Conservation (phyloP, 2,329 filamentous ascomycete species). For the Raffaelea ambrosiae region DNA sequence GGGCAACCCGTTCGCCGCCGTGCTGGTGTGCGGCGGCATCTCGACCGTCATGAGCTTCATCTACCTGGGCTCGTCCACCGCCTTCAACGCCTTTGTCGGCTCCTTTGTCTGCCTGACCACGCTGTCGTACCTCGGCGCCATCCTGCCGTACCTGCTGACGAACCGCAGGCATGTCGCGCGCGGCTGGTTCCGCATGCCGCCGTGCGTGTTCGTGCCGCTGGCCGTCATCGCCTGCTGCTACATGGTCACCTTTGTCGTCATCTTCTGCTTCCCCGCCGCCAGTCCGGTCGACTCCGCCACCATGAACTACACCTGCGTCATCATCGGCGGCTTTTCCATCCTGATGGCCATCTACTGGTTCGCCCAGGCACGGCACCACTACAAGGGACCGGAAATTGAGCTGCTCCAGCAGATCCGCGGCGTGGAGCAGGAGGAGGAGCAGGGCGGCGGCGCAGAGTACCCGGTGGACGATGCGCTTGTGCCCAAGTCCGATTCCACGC, state of each 20-base stretch:
- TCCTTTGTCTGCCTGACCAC: slow-evolving; percentile 28
- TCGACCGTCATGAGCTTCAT: slow-evolving; percentile 51
- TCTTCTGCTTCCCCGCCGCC: slow-evolving; percentile 48
- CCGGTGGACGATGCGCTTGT: no score
- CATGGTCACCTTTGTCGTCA: slow-evolving; percentile 49
- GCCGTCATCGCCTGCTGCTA: slow-evolving; percentile 41
- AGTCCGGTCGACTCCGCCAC: slow-evolving; percentile 29
- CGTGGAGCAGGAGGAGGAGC: background rate
- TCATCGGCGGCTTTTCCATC: slow-evolving; percentile 32
- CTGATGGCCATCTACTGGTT: slow-evolving; percentile 34
- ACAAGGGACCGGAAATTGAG: background rate
- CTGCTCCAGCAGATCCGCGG: background rate
- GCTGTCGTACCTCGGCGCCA: slow-evolving; percentile 53
- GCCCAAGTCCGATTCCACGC: no score
- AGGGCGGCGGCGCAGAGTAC: no score
- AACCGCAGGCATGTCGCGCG: slow-evolving; percentile 34
- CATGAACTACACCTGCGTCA: slow-evolving; percentile 42
- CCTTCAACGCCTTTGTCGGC: slow-evolving; percentile 59
- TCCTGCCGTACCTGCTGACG: slow-evolving; percentile 47
- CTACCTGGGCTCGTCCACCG: slow-evolving; percentile 57
- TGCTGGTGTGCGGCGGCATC: slow-evolving; percentile 30
- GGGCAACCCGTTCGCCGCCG: slow-evolving; percentile 37
- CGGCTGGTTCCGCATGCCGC: slow-evolving; percentile 46
- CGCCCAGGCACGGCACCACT: slow-evolving; percentile 12
- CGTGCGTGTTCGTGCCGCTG: slow-evolving; percentile 29